These are phyloP conservation scores for Noccaea caerulescens DNA, from an alignment of 345 rosid species.

Conservation along the genomic window DNA sequence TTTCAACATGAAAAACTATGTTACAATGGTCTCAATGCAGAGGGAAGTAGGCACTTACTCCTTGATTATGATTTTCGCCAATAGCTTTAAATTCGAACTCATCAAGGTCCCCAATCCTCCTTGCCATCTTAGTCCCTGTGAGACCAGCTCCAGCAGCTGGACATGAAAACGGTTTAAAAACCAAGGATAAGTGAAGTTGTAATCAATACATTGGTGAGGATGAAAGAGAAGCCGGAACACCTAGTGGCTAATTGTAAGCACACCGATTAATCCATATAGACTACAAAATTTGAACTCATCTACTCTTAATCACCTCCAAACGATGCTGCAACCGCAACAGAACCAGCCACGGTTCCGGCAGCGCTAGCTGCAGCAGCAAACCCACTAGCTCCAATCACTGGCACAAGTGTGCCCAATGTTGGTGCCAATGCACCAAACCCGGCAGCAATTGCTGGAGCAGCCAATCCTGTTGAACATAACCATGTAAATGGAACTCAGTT, in stretches of 20 bases:
- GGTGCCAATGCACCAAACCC: slow-evolving; percentile 96
- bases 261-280: slow-evolving; percentile 21
- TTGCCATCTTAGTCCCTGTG: slow-evolving; percentile 94
- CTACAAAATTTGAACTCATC: slow-evolving; percentile 27
- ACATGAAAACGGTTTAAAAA: not conserved
- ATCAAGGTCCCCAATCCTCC: slow-evolving; percentile 83
- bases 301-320: slow-evolving; percentile 85
- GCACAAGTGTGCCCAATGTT: slow-evolving; percentile 83
- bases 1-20: slow-evolving; percentile 19
- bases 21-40: slow-evolving; percentile 11
- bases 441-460: slow-evolving; percentile 99
- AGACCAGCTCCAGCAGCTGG: slow-evolving; percentile 99
- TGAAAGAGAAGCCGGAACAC: slow-evolving; percentile 38
- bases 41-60: slow-evolving; percentile 38
- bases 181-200: slow-evolving; percentile 4
- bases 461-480: slow-evolving; percentile 65
- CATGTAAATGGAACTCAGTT: slow-evolving; percentile 7
- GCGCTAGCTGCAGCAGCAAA: slow-evolving; percentile 98
- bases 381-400: slow-evolving; percentile 96
- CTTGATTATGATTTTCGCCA: slow-evolving; percentile 84
- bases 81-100: slow-evolving; percentile 89
- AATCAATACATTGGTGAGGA: slow-evolving; percentile 7
- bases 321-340: slow-evolving; percentile 99
- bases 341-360: slow-evolving; percentile 95
- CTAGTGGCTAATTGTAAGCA: slow-evolving; percentile 21